A percentile compares a stretch with the other conserved stretches of the same genome.
Conservation (phyloP, 768 basidiomycete species). For the Boletus rex-veris region DNA sequence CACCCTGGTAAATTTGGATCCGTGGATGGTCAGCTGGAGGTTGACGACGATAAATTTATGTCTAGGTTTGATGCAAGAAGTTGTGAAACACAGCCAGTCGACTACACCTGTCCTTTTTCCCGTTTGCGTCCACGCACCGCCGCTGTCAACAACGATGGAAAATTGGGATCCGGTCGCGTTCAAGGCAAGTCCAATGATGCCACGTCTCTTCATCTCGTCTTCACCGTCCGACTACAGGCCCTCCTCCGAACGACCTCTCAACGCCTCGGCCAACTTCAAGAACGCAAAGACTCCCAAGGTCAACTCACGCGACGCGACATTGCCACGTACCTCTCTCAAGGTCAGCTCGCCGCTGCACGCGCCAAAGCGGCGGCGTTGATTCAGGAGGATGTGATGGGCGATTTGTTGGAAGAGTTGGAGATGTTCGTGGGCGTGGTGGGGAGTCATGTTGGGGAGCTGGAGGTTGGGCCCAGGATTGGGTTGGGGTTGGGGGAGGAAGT, state of each 20-base stretch:
- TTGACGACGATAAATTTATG: not conserved
- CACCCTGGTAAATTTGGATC: not conserved
- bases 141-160: slow-evolving; percentile 25
- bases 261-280: slow-evolving; percentile 65
- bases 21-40: not conserved
- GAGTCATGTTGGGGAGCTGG: slow-evolving; percentile 56
- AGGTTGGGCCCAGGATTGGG: slow-evolving; percentile 17
- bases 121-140: not conserved
- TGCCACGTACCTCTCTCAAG: slow-evolving; percentile 58
- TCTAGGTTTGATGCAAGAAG: not conserved
- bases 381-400: slow-evolving; percentile 56
- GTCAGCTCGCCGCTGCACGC: slow-evolving; percentile 60
- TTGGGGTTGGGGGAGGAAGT: not conserved
- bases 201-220: not conserved
- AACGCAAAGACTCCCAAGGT: slow-evolving; percentile 62
- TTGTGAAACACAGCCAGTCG: not conserved
- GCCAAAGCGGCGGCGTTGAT: slow-evolving; percentile 69
- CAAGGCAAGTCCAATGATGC: slow-evolving; percentile 22
- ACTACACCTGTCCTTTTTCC: not conserved
- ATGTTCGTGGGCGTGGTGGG: slow-evolving; percentile 63
- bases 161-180: slow-evolving; percentile 30
- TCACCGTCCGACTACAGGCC: slow-evolving; percentile 36
- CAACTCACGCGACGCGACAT: slow-evolving; percentile 65
- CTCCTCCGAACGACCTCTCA: slow-evolving; percentile 63
- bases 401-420: slow-evolving; percentile 63